A percentile compares a stretch with the other conserved stretches of the same genome.
These are phyloP conservation scores for Trichosporon coremiiforme DNA, from an alignment of 1,284 basidiomycete genomes.

Conservation along the genomic window DNA sequence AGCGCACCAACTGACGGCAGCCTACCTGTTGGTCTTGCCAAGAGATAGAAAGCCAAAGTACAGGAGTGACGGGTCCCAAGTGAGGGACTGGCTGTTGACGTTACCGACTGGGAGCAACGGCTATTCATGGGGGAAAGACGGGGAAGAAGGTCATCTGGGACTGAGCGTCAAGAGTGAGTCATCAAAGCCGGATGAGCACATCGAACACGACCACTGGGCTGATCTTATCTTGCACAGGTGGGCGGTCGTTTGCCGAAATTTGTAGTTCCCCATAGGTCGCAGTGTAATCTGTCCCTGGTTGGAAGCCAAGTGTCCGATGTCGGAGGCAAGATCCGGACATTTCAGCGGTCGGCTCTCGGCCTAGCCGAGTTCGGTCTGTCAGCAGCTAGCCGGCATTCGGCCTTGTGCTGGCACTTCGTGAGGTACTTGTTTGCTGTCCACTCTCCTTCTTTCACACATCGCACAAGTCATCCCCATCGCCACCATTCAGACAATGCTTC, in stretches of 20 bases:
- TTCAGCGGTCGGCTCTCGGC: slow-evolving; percentile 5
- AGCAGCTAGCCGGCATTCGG: not conserved
- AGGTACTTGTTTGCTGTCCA: not conserved
- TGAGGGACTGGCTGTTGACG: slow-evolving; percentile 45
- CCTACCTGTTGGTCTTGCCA: slow-evolving; percentile 39
- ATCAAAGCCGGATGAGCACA: not conserved
- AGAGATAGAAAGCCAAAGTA: slow-evolving; percentile 30
- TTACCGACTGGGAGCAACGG: slow-evolving; percentile 36
- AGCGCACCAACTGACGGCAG: slow-evolving; percentile 22
- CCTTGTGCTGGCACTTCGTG: not conserved
- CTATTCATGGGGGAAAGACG: slow-evolving; percentile 43
- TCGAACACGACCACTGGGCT: not conserved
- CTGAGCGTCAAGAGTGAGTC: slow-evolving; percentile 48
- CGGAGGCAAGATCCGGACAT: not conserved
- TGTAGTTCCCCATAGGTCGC: slow-evolving; percentile 9
- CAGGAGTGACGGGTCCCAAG: slow-evolving; percentile 31
- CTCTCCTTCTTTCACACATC: too few species aligned
- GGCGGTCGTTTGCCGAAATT: slow-evolving; percentile 30
- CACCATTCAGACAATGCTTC: not conserved
- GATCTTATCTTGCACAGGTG: slow-evolving; percentile 28
- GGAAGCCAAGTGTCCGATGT: not conserved
- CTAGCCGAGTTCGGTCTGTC: slow-evolving; percentile 1
- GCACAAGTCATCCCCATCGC: too few species aligned
- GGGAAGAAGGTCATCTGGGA: slow-evolving; percentile 42
- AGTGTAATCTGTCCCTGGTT: not conserved